Base-by-base conservation (phyloP, 768 basidiomycete species). In the Pleurotus tuoliensis region DNA sequence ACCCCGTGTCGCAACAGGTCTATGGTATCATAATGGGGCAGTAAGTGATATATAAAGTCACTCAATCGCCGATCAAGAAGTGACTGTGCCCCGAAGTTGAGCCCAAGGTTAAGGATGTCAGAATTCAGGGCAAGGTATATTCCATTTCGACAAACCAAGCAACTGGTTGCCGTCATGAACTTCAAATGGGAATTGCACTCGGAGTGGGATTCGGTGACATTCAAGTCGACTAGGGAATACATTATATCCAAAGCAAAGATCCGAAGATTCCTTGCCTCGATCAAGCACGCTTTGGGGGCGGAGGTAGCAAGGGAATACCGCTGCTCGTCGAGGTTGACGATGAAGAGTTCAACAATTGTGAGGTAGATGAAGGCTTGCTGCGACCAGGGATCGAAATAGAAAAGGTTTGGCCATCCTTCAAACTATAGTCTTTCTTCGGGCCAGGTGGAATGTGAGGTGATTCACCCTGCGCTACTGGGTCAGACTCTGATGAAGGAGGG, bases 391-490 rank as follows among this genome's bases (percentile, higher is more conserved):
- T 92, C 34, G 83, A 76, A 61, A 98, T 96, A 4, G 88, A 87
- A 69, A 98, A 95, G 0, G 94, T 97, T 68, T 98, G 92, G 7
- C 94, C 94, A 62, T 94, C 92, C 69, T 96, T 97, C 62, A 98
- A 73, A 39, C 89, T 90, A 71, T 94, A 97, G 63, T 98, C 94
- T 70, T 92, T 92, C 77, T 93, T 94, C 1, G 92, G 91, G 8
- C 88, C 92, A 7, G 79, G 59, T 11, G 92, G 87, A 56, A 89
- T 62, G 61, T 87, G 82, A 7, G 90, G 84, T n/a, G 89, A 87
- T 34, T 34, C 30, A 34, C 30, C 30, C 30, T 34, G 30, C 1
- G 47, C 18, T 44, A 81, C 67, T 56, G 72, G 73, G 15, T 74
- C 72, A 4, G 75, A 60, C 5, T 76, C 73, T 7, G 75, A 63